Conservation (phyloP, 2,329 filamentous ascomycete species). For the Nemania sp. region DNA sequence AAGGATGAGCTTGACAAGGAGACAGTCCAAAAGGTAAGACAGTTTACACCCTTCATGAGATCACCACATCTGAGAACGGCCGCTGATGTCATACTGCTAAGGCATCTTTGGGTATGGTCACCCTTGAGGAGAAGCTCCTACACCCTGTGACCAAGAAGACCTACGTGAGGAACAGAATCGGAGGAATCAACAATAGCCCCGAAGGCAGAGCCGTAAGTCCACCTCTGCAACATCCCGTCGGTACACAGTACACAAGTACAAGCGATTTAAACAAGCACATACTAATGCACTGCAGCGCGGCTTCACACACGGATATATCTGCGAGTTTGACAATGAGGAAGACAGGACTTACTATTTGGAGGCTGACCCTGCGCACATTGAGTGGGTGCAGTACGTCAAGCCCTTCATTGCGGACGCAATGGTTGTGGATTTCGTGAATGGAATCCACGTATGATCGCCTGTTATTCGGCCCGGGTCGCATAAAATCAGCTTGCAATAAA, state of each 20-base stretch:
- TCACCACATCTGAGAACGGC: not conserved
- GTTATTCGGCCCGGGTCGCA: too few relatives aligned
- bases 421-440: conserved; percentile 13
- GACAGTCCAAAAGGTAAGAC: conserved; percentile 1
- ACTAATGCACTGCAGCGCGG: conserved; percentile 6
- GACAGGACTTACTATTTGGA: conserved; percentile 14
- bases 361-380: conserved; percentile 11
- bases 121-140: conserved; percentile 10
- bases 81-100: not conserved
- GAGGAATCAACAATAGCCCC: conserved; percentile 13
- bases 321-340: conserved; percentile 14
- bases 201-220: conserved; percentile 12
- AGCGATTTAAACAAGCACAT: not conserved
- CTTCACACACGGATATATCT: conserved; percentile 11
- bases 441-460: conserved; percentile 12
- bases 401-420: conserved; percentile 15
- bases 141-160: conserved; percentile 12
- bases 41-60: not conserved
- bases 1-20: conserved; percentile 12
- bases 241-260: too few relatives aligned
- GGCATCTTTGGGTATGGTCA: conserved; percentile 12
- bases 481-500: too few relatives aligned
- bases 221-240: too few relatives aligned
- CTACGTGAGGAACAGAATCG: conserved; percentile 11
- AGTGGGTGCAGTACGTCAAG: conserved; percentile 15